These are phyloP conservation scores for Cicer bijugum DNA, from an alignment of 306 rosid genomes.

Conservation along the genomic window DNA sequence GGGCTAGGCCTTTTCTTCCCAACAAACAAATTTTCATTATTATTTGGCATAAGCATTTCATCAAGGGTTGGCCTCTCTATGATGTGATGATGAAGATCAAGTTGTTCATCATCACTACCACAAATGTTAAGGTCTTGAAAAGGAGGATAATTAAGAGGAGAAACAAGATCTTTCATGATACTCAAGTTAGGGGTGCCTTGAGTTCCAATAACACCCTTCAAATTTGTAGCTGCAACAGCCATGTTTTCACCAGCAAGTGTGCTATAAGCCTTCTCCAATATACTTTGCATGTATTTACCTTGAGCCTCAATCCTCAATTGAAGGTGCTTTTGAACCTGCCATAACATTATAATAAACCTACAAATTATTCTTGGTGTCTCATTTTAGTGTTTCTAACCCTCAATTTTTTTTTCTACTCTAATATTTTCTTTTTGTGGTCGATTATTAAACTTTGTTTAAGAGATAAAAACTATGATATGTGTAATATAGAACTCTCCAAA, in stretches of 20 bases:
- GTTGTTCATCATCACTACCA: constrained; percentile 53
- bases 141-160: constrained; percentile 67
- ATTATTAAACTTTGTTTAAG: no score
- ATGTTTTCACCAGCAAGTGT: constrained; percentile 93
- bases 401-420: not conserved
- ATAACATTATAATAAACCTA: not conserved
- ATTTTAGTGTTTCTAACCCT: not conserved
- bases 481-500: no score
- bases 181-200: constrained; percentile 51
- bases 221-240: constrained; percentile 57
- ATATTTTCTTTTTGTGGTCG: not conserved
- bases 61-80: constrained; percentile 46
- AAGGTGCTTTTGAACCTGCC: constrained; percentile 91
- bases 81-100: constrained; percentile 7
- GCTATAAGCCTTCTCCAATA: constrained; percentile 93
- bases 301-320: constrained; percentile 96
- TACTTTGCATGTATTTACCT: constrained; percentile 99
- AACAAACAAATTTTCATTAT: constrained; percentile 50
- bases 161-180: constrained; percentile 64
- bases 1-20: constrained; percentile 75
- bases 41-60: constrained; percentile 46
- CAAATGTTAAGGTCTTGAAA: constrained; percentile 90
- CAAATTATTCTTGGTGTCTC: not conserved
- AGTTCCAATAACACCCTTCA: constrained; percentile 57
- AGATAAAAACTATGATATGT: no score